Conservation (phyloP, 225 moss, liverwort and hornwort species). For the Pseudisothecium myosuroides region DNA sequence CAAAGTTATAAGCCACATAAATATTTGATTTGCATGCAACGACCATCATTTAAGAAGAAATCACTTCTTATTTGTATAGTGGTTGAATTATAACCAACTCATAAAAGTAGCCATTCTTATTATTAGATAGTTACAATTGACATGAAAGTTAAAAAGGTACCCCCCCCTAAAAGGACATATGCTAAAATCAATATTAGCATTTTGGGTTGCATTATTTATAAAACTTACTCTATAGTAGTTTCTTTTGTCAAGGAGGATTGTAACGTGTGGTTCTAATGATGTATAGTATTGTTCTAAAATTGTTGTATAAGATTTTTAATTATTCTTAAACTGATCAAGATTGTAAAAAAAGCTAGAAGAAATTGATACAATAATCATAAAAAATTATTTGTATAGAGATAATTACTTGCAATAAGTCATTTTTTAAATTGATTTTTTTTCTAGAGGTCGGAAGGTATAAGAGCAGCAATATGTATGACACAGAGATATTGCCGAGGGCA, state of each 20-base stretch:
- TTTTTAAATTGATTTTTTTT: neutral
- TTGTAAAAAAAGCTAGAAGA: neutral
- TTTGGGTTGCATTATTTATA: rapidly evolving
- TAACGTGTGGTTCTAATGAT: neutral
- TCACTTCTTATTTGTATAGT: neutral
- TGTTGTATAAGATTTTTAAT: neutral
- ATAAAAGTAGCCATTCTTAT: neutral
- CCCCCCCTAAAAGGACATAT: no score
- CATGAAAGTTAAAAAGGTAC: neutral
- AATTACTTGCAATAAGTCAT: neutral
- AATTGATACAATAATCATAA: neutral
- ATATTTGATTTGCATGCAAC: neutral
- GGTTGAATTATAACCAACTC: neutral
- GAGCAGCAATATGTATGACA: neutral
- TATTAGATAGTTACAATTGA: neutral
- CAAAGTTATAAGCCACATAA: neutral
- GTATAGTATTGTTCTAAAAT: no score
- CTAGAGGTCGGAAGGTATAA: rapidly evolving
- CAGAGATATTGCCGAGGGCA: neutral
- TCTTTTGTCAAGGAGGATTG: no score
- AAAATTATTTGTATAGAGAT: neutral
- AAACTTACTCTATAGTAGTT: neutral
- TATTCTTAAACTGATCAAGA: neutral
- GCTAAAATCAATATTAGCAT: neutral
- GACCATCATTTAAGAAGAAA: neutral